A percentile compares a stretch with the other conserved stretches of the same genome.
Evolutionary conservation across 768 basidiomycete genomes (phyloP).

Genomic region (Fomitopsis serialis): DNA sequence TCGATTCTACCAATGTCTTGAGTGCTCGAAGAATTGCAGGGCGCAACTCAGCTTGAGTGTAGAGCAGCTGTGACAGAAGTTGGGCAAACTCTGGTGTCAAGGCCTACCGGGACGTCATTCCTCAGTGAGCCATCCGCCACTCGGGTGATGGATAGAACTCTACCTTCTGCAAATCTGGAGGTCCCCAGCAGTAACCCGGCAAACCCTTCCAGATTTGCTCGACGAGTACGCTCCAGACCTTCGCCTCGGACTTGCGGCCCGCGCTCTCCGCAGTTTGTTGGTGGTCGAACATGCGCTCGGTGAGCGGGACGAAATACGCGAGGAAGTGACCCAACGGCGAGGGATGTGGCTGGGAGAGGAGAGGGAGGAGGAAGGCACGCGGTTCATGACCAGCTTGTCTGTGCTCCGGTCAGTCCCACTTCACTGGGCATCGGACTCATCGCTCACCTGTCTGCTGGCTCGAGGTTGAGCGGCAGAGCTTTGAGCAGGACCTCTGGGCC

Average conservation of each 20-base stretch:
- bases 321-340: conserved; percentile 84
- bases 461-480: conserved; percentile 79
- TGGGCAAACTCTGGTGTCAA: conserved; percentile 76
- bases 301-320: conserved; percentile 87
- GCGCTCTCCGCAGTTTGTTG: conserved; percentile 76
- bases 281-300: conserved; percentile 87
- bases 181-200: conserved; percentile 82
- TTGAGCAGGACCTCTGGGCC: conserved; percentile 79
- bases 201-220: conserved; percentile 93
- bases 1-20: conserved; percentile 78
- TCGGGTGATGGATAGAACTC: conserved; percentile 10
- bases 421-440: background rate
- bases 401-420: conserved; percentile 1
- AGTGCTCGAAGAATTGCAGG: conserved; percentile 78
- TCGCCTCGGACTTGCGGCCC: conserved; percentile 76
- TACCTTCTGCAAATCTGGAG: conserved; percentile 70
- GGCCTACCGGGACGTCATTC: conserved; percentile 38
- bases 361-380: conserved; percentile 86
- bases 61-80: conserved; percentile 90
- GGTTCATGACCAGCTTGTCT: conserved; percentile 76
- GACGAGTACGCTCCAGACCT: conserved; percentile 92
- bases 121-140: background rate
- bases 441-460: conserved; percentile 66
- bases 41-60: conserved; percentile 81
- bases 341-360: conserved; percentile 75